A percentile compares a stretch with the other conserved stretches of the same genome.
Conservation (phyloP, 2,329 filamentous ascomycete species). For the Domatiomyces globalis region DNA sequence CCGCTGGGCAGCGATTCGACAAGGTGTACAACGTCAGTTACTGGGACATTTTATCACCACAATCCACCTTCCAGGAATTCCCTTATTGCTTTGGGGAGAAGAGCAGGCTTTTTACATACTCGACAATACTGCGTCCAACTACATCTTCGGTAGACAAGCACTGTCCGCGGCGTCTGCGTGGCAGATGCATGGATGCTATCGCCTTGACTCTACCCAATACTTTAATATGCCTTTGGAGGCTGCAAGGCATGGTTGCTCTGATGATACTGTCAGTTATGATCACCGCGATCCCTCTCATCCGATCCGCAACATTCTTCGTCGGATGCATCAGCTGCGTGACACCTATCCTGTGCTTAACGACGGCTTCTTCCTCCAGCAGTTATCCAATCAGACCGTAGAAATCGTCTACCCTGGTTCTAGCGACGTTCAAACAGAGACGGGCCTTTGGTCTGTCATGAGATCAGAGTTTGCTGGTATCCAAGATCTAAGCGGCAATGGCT, state of each 20-base stretch:
- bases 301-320: constrained; percentile 46
- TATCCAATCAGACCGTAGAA: constrained; percentile 43
- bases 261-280: constrained; percentile 38
- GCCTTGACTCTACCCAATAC: constrained; percentile 42
- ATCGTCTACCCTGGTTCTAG: constrained; percentile 40
- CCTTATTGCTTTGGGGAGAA: constrained; percentile 49
- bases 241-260: constrained; percentile 38
- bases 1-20: constrained; percentile 45
- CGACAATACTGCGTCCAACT: constrained; percentile 50
- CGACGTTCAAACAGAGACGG: constrained; percentile 39
- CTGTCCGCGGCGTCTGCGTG: constrained; percentile 49
- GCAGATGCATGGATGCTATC: constrained; percentile 52
- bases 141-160: constrained; percentile 50
- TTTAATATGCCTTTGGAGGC: constrained; percentile 43
- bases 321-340: constrained; percentile 46
- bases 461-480: constrained; percentile 39
- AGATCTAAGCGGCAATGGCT: constrained; percentile 27
- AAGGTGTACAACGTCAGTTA: constrained; percentile 44
- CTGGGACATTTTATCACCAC: constrained; percentile 46
- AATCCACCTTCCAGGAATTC: constrained; percentile 46
- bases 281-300: constrained; percentile 50
- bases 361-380: constrained; percentile 40
- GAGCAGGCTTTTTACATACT: constrained; percentile 52
- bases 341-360: constrained; percentile 46
- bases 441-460: constrained; percentile 47